Conservation (phyloP, 805 yeast species). For the Teunomyces cretensis region DNA sequence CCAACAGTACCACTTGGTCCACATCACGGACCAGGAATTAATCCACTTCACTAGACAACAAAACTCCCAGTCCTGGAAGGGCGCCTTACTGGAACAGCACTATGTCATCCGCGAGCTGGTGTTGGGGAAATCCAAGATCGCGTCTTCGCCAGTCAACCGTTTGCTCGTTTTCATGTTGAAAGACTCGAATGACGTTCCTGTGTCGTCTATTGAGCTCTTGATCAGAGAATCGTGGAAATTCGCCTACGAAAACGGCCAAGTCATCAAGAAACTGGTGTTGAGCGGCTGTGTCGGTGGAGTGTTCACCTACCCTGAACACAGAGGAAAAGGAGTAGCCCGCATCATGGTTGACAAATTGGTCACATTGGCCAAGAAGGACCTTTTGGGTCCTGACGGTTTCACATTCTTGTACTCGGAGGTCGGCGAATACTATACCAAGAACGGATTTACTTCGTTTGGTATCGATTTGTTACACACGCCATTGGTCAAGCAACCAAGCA, state of each 20-base stretch:
- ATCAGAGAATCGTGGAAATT: slow-evolving; percentile 31
- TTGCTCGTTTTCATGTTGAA: slow-evolving; percentile 26
- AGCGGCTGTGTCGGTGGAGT: slow-evolving; percentile 45
- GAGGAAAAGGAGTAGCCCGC: slow-evolving; percentile 39
- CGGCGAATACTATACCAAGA: slow-evolving; percentile 40
- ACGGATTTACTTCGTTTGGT: slow-evolving; percentile 38
- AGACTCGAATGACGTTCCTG: slow-evolving; percentile 14
- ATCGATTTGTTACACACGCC: slow-evolving; percentile 34
- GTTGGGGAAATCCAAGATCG: slow-evolving; percentile 24
- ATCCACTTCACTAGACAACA: slow-evolving; percentile 34
- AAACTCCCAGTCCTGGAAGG: slow-evolving; percentile 38
- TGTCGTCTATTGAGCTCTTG: slow-evolving; percentile 37
- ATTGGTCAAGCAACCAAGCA: slow-evolving; percentile 10
- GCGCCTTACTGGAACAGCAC: slow-evolving; percentile 30
- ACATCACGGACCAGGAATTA: slow-evolving; percentile 20
- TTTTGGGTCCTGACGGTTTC: slow-evolving; percentile 33
- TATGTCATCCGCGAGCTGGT: slow-evolving; percentile 35
- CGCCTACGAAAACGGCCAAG: slow-evolving; percentile 14
- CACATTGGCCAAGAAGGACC: slow-evolving; percentile 19
- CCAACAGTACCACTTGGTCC: slow-evolving; percentile 14
- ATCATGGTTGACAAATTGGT: slow-evolving; percentile 41
- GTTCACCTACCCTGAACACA: slow-evolving; percentile 33
- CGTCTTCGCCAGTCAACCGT: slow-evolving; percentile 15
- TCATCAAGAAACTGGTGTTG: slow-evolving; percentile 16
- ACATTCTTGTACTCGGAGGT: slow-evolving; percentile 42